Base-by-base conservation (phyloP, 768 basidiomycete species). In the Suillus subalutaceus region DNA sequence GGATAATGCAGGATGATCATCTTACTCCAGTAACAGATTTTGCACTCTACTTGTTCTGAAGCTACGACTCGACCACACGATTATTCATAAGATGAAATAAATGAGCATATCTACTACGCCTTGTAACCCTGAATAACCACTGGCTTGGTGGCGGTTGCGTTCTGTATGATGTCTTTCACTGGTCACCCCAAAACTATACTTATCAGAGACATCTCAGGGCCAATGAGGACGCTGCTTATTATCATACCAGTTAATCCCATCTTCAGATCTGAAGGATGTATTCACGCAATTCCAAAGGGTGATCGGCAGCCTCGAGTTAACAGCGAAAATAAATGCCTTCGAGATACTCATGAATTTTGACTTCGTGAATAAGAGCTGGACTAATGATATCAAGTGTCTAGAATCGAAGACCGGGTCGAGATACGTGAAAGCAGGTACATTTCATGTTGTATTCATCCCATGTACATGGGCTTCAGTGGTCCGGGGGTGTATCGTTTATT, bases 331-430 rank as follows among this genome's bases (percentile, higher is more conserved):
- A 41, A 15, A 41, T 41, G 40, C 40, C 15, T 41, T 41, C 40
- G 70, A 60, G 23, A 65, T 73, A 65, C 56, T 75, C 26, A 32
- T 69, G 26, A 67, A 56, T 13, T 69, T 73, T 10, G 60, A 66
- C 38, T 72, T 77, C 52, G 56, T 70, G 62, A 61, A 41, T 26
- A 75, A 77, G 56, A 69, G 69, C 52, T 78, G 75, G 74, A 69
- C 70, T 43, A 72, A 78, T 32, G 26, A 1, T 78, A 77, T 67
- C 67, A 71, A 66, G 75, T 77, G 2, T 72, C 75, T 30, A 75
- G 72, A 3, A 75, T 77, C 0, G 67, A 70, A 1, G 18, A 32
- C 4, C 32, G 32, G 32, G 32, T 32, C 32, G 32, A 32, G 32
- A 32, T 32, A 32, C 32, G 32, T 32, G 32, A 32, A 32, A 32